Evolutionary conservation across 129 eudicot species (phyloP), one percentile per base, ranked within the genome.

Genomic region (Rutidosis leptorrhynchoides): DNA sequence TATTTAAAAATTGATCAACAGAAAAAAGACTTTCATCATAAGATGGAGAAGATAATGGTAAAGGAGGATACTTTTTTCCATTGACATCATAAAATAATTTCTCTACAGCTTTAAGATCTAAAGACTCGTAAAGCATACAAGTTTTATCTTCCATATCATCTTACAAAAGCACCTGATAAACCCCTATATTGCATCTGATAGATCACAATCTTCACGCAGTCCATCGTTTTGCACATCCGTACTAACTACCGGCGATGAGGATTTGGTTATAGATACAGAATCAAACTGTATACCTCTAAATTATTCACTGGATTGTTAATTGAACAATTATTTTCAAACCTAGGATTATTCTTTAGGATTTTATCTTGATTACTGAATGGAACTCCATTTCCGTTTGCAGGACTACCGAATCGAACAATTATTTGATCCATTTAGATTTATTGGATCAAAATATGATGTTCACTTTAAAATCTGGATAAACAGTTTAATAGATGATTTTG

Each of bases 51-150:
- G 55, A 2, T 20, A 28, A 32, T 69, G 77, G 85, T 42, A 84
- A 79, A 25, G 82, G 87, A 11, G 90, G 84, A 56, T 85, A 85
- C 65, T 73, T 82, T 59, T 85, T 51, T 4, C 87, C 90, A 27
- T 81, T 58, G 6, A 73, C 87, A 5, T 82, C 90, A 65, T 85
- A 79, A 33, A 85, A 82, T 9, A 87, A 72, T 59, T 85, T 82
- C 79, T 85, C 91, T 0, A 83, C 83, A 69, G 83, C 87, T 73
- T 85, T 87, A 74, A 85, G 85, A 69, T 74, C 83, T 61, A 79
- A 24, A 24, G 84, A 77, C 40, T 85, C 85, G 6, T 82, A 81
- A 51, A 78, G 77, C 81, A 77, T 64, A 63, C 78, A 76, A 0
- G 77, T 62, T 67, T 77, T 76, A 11, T 85, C 87, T 40, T 77